Percentiles rank a stretch among this genome's conserved stretches.
phyloP scores from a whole-genome alignment of 1,284 basidiomycete species.

The Boletellus dicymbophilus region DNA sequence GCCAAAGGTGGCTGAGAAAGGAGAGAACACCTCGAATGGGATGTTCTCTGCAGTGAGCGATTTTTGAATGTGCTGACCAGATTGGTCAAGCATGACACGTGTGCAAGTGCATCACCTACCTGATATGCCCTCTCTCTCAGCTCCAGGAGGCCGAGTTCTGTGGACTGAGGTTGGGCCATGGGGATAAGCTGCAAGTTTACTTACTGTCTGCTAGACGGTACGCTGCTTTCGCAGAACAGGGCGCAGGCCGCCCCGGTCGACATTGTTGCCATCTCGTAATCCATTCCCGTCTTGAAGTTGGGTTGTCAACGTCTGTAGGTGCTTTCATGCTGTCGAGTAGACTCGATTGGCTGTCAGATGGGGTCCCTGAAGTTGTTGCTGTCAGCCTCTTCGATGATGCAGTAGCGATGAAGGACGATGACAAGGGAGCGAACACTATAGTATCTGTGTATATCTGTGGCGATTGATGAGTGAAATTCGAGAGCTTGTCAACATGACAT shows the following conservation, averaged over 20 bases:
- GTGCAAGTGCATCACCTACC: conserved; percentile 33
- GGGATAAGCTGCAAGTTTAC: conserved; percentile 27
- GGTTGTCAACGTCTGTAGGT: conserved; percentile 25
- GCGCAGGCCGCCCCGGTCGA: conserved; percentile 66
- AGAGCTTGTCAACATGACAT: background rate
- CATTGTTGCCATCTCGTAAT: conserved; percentile 58
- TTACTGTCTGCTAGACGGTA: conserved; percentile 84
- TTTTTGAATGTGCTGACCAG: conserved; percentile 68
- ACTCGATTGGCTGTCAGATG: conserved; percentile 39
- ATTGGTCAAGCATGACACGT: background rate
- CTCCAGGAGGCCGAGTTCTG: conserved; percentile 69
- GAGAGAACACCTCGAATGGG: conserved; percentile 84
- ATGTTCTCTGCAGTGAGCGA: conserved; percentile 80
- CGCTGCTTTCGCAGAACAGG: conserved; percentile 87
- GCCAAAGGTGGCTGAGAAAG: conserved; percentile 81
- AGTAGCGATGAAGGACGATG: conserved; percentile 58
- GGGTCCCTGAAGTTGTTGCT: conserved; percentile 32
- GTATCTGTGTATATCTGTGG: conserved; percentile 81
- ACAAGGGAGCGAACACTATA: conserved; percentile 82
- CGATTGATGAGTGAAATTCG: conserved; percentile 5
- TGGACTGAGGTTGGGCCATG: background rate
- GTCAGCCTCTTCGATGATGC: conserved; percentile 17
- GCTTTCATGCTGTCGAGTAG: conserved; percentile 25
- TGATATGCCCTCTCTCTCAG: conserved; percentile 71
- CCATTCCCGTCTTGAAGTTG: conserved; percentile 60